Conservation (phyloP, 495 filamentous ascomycete genomes). For the Podospora conica region DNA sequence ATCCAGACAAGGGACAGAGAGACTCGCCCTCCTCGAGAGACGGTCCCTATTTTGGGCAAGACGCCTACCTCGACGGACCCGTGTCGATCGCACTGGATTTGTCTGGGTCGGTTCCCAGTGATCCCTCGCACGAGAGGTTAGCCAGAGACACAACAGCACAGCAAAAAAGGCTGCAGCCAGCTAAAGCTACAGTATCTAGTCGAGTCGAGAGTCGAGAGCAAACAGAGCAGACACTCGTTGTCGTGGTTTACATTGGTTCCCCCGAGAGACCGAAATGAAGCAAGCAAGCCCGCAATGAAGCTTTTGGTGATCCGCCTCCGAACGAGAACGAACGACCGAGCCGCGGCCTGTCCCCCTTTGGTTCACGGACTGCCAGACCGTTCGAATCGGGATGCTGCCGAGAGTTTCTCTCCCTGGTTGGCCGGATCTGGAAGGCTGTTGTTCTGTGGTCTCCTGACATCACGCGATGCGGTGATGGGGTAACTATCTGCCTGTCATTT, state of each 20-base stretch:
- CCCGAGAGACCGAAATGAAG: not conserved
- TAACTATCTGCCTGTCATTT: not conserved
- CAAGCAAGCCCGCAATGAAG: not conserved
- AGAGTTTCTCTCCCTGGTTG: not conserved
- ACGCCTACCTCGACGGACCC: slow-evolving; percentile 3
- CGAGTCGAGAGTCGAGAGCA: not conserved
- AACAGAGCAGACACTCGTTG: not conserved
- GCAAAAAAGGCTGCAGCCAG: not conserved
- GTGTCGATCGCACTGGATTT: slow-evolving; percentile 1
- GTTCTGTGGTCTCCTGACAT: not conserved
- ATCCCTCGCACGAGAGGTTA: slow-evolving; percentile 5
- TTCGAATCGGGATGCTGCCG: not conserved
- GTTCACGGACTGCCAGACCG: not conserved
- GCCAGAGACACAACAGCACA: slow-evolving; percentile 5
- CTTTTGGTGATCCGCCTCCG: not conserved
- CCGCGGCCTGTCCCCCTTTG: not conserved
- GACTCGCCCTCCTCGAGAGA: not conserved
- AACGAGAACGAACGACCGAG: not conserved
- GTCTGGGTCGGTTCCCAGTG: slow-evolving; percentile 3
- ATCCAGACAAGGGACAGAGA: slow-evolving; percentile 5
- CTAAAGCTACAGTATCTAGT: not conserved
- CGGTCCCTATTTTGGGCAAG: not conserved
- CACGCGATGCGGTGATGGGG: not conserved
- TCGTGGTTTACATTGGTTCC: not conserved
- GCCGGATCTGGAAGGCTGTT: not conserved